phyloP scores from a whole-genome alignment of 2,329 filamentous ascomycete species.

The Aspergillus proliferans region DNA sequence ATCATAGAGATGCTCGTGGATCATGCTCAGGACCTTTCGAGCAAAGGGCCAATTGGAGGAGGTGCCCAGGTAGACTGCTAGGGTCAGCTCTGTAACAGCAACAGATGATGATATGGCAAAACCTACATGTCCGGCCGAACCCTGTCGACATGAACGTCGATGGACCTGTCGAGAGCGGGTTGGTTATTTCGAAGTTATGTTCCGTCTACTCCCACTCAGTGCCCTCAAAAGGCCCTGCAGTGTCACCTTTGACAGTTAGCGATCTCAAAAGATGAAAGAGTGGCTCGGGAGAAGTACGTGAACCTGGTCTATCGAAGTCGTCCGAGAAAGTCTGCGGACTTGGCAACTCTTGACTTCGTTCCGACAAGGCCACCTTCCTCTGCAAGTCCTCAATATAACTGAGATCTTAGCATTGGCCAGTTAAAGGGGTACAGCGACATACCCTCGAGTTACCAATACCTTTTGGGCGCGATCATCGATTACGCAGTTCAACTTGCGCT shows the following conservation, averaged over 20 bases:
- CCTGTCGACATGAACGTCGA: constrained; percentile 39
- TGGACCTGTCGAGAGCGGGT: constrained; percentile 38
- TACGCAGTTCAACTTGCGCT: constrained; percentile 36
- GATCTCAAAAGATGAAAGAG: too few species aligned
- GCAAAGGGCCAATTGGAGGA: constrained; percentile 55
- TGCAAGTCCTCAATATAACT: constrained; percentile 36
- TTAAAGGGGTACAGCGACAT: constrained; percentile 6
- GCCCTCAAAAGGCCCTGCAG: too few species aligned
- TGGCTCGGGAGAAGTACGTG: too few species aligned
- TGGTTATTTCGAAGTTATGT: constrained; percentile 32
- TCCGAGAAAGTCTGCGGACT: constrained; percentile 11
- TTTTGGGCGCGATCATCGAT: constrained; percentile 47
- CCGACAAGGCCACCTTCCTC: constrained; percentile 19
- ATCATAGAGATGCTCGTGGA: constrained; percentile 43
- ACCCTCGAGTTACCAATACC: constrained; percentile 45
- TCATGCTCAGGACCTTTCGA: constrained; percentile 44
- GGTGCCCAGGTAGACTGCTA: constrained; percentile 47
- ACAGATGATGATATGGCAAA: not conserved
- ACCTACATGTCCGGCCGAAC: constrained; percentile 41
- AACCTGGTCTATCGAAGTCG: not conserved
- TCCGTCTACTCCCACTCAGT: too few species aligned
- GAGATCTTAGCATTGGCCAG: constrained; percentile 2
- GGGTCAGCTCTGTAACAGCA: constrained; percentile 1
- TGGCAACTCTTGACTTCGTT: constrained; percentile 9
- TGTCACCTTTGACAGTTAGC: too few species aligned